Conservation (phyloP, 169 alveolate species). For the Babesia bovis region DNA sequence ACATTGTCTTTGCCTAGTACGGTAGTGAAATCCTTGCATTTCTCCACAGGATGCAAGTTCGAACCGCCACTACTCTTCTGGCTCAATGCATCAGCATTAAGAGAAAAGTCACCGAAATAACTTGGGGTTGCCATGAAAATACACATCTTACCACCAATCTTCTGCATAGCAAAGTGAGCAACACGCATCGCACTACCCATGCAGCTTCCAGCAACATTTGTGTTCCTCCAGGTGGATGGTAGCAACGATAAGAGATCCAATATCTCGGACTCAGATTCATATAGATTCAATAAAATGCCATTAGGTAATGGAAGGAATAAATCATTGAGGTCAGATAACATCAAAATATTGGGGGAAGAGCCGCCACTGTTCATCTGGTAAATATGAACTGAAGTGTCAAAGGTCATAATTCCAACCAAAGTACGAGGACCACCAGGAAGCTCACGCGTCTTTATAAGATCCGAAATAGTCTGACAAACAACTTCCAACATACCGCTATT, state of each 20-base stretch:
- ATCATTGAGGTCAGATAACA: slow-evolving; percentile 89
- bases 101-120: slow-evolving; percentile 80
- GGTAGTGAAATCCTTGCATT: slow-evolving; percentile 53
- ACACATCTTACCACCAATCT: slow-evolving; percentile 92
- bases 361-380: slow-evolving; percentile 82
- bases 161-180: slow-evolving; percentile 87
- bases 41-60: slow-evolving; percentile 41
- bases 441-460: slow-evolving; percentile 28
- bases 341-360: slow-evolving; percentile 89
- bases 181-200: slow-evolving; percentile 90
- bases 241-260: slow-evolving; percentile 52
- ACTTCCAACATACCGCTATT: slow-evolving; percentile 88
- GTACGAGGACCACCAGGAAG: slow-evolving; percentile 83
- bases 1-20: slow-evolving; percentile 58
- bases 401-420: slow-evolving; percentile 91
- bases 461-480: slow-evolving; percentile 84
- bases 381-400: slow-evolving; percentile 93
- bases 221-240: slow-evolving; percentile 86
- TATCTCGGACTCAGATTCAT: slow-evolving; percentile 82
- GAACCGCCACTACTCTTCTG: slow-evolving; percentile 31
- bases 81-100: slow-evolving; percentile 48
- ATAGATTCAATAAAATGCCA: slow-evolving; percentile 83
- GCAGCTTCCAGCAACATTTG: slow-evolving; percentile 78
- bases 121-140: slow-evolving; percentile 84
- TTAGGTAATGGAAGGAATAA: slow-evolving; percentile 92